Evolutionary conservation across 371 early-diverging fungal genomes (phyloP), one percentile per base, ranked within the genome.

Genomic region (Mortierella sp.): DNA sequence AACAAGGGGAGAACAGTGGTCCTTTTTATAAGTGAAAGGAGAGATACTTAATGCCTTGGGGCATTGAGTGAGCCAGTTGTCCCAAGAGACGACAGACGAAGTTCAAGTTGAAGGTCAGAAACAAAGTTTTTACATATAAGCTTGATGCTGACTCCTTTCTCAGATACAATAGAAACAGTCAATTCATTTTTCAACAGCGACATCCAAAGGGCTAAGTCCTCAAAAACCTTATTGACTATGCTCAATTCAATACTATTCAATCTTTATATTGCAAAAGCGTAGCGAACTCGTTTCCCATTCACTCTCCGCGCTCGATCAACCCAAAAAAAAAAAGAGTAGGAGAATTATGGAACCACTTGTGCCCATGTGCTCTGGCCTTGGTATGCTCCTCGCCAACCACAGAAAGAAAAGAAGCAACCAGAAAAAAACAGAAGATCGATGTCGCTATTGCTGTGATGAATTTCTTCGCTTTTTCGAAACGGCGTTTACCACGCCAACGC

Each of bases 281-380:
- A 22, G 61, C 61, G 61, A 68, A 68, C 68, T 68, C 68, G 68
- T 68, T 68, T 68, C 68, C 68, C 68, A 68, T 68, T 68, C 61
- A 68, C 11, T 51, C 61, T 68, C 68, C 68, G 68, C 18, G 1
- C 6, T n/a, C 9, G 51, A n/a, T 51, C 51, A n/a, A 45, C 45
- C 18, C n/a, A n/a, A 51, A n/a, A 18, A 51, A 51, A 51, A 51
- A 6, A 51, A 51, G 0, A 18, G n/a, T 5, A 51, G 5, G n/a
- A 51, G 51, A 51, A 51, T n/a, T 51, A 51, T n/a, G 18, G 8
- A 2, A n/a, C 51, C 18, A 51, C 51, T 18, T 18, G 18, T 51
- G 9, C 51, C n/a, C 51, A 51, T 51, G 51, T 51, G 43, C 43
- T 11, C 43, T 43, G 16, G 43, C 16, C 35, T 35, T 35, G 35